Conservation (phyloP, 257 asterid genomes). For the Coffea canephora region DNA sequence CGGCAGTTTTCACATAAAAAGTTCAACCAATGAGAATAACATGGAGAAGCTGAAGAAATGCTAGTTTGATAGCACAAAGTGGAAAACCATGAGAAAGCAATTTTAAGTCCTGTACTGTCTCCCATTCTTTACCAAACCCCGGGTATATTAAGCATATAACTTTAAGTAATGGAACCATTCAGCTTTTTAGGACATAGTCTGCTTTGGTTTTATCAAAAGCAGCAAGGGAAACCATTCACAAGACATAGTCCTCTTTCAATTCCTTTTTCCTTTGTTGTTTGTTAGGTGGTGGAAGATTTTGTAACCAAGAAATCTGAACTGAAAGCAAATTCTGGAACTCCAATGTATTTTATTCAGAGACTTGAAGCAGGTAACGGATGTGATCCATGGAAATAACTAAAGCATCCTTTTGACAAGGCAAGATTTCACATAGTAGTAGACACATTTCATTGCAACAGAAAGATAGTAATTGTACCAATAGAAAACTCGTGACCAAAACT, state of each 20-base stretch:
- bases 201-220: too few relatives aligned
- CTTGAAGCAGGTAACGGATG: neutral
- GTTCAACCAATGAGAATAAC: neutral
- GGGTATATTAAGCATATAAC: too few relatives aligned
- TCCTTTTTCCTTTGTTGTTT: too few relatives aligned
- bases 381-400: neutral
- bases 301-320: too few relatives aligned
- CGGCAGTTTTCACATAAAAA: neutral
- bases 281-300: too few relatives aligned
- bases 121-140: neutral
- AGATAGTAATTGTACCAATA: neutral
- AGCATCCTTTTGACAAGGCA: neutral
- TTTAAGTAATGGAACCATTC: too few relatives aligned
- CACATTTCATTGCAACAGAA: neutral
- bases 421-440: neutral
- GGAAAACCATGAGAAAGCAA: neutral
- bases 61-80: neutral
- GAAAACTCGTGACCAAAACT: neutral
- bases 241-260: too few relatives aligned
- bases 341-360: neutral
- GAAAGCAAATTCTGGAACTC: too few relatives aligned
- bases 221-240: too few relatives aligned
- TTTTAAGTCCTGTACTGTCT: neutral
- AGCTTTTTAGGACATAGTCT: too few relatives aligned
- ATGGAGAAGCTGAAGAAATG: neutral